Base-by-base conservation (phyloP, 768 basidiomycete genomes). In the Mycena rosella region DNA sequence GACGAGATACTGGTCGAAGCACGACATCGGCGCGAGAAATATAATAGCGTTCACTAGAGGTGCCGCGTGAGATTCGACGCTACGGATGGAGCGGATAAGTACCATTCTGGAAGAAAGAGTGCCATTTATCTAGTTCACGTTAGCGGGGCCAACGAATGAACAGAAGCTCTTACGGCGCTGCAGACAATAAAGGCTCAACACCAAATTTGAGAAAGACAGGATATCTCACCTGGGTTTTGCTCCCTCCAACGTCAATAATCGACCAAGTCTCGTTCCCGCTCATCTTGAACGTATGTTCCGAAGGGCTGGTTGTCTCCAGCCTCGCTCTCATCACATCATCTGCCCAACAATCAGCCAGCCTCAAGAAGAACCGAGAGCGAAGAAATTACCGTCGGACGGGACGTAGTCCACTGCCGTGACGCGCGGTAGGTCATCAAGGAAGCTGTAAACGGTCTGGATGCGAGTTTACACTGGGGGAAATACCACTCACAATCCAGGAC, bases 1-100 rank as follows among this genome's bases (percentile, higher is more conserved):
- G 0, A 81, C 79, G 5, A 90, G 80, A 22, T 81, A 79, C 75
- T 89, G 86, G 73, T 90, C 85, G 76, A 90, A 91, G 9, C 84
- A 86, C 14, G 83, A 88, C 69, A 90, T 81, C 0, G 90, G 88
- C 3, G 87, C 88, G 13, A 91, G 76, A 74, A 91, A 91, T 26
- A 91, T 86, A 57, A 91, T 86, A 20, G 85, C 84, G 67, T 87
- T 86, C 55, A 89, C 53, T 54, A 24, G 20, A 24, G 22, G 11
- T 24, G 14, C 8, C 24, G 22, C 13, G 24, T 48, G 13, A 48
- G 47, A 27, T 26, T 27, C 22, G 27, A 48, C 2, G 24, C 2
- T 22, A 48, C 3, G 13, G 13, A 24, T n/a, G 14, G 11, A 48
- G 30, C 11, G 34, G 34, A 36, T 22, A 24, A 15, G 14, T 9